These are phyloP conservation scores for Globisporangium nodosum DNA, from an alignment of 352 stramenopile species.

Conservation along the genomic window DNA sequence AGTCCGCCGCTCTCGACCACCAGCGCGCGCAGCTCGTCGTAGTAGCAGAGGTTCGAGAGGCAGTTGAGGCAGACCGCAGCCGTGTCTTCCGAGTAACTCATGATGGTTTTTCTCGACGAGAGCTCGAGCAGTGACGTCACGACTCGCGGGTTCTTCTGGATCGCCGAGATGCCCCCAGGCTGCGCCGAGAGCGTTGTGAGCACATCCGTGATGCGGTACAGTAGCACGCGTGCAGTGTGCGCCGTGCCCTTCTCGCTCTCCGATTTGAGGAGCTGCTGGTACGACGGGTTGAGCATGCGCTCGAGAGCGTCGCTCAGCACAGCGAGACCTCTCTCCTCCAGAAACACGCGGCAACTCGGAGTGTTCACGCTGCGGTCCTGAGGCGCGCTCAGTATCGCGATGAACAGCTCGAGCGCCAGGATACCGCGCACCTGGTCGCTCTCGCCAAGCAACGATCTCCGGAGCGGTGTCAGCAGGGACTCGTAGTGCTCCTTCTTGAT, in stretches of 20 bases:
- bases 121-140: constrained; percentile 57
- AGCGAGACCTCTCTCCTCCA: constrained; percentile 45
- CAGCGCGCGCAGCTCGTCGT: constrained; percentile 41
- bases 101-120: constrained; percentile 53
- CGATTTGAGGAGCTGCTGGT: constrained; percentile 54
- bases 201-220: constrained; percentile 69
- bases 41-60: constrained; percentile 54
- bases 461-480: constrained; percentile 51
- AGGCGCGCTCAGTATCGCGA: constrained; percentile 45
- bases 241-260: constrained; percentile 17
- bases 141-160: constrained; percentile 54
- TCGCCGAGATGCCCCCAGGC: constrained; percentile 31
- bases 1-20: constrained; percentile 63
- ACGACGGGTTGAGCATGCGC: constrained; percentile 64
- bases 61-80: constrained; percentile 55
- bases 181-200: constrained; percentile 44
- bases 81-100: constrained; percentile 49
- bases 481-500: constrained; percentile 59
- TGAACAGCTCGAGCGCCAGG: constrained; percentile 64
- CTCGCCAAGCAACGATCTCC: constrained; percentile 59
- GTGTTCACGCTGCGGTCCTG: constrained; percentile 48
- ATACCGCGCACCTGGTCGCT: constrained; percentile 74
- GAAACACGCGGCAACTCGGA: constrained; percentile 40
- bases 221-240: constrained; percentile 51
- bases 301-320: constrained; percentile 54